Base-by-base conservation (phyloP, 2,329 filamentous ascomycete genomes). In the Trichoderma atrobrunneum region DNA sequence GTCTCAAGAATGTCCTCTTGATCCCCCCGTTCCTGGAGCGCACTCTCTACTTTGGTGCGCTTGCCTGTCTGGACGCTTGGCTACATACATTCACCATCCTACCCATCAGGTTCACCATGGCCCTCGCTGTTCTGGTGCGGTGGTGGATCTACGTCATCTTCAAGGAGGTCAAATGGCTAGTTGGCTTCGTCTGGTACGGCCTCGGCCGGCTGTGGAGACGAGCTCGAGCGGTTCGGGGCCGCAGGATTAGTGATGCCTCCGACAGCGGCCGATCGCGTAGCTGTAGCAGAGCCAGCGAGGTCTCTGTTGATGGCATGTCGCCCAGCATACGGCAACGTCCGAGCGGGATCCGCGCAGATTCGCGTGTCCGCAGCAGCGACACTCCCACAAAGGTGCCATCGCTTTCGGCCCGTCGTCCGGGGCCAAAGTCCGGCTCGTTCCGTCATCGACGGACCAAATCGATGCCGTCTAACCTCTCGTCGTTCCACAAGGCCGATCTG, bases 81-180 rank as follows among this genome's bases (percentile, higher is more conserved):
- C 88, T 99, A 1, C 96, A 98, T 82, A 97, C 94, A 0, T 97
- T 99, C 77, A 99, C 96, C 0, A 97, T 99, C 59, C 85, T 99
- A 0, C 96, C 96, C 0, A 87, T 99, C 72, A 89, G 96, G 3
- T 98, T 99, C 77, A 81, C 92, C 69, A 92, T 95, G 72, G 95
- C 96, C 1, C 77, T 95, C 0, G 89, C 89, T 24, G 90, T 98
- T 3, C 83, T 99, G 30, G 80, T 90, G 11, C 87, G 89, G 73
- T 98, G 95, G 87, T 97, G 93, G 93, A 86, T 82, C 2, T 89
- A 92, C 39, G 88, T 94, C 26, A 76, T 95, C 2, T 85, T 86
- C 5, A 92, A 91, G 74, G 95, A 98, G 80, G 85, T 86, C 1
- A 86, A 85, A 4, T 96, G 91, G 83, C 82, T 97, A 4, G 86